Conservation (phyloP, 1,284 basidiomycete genomes). For the Trichosporon asahii region DNA sequence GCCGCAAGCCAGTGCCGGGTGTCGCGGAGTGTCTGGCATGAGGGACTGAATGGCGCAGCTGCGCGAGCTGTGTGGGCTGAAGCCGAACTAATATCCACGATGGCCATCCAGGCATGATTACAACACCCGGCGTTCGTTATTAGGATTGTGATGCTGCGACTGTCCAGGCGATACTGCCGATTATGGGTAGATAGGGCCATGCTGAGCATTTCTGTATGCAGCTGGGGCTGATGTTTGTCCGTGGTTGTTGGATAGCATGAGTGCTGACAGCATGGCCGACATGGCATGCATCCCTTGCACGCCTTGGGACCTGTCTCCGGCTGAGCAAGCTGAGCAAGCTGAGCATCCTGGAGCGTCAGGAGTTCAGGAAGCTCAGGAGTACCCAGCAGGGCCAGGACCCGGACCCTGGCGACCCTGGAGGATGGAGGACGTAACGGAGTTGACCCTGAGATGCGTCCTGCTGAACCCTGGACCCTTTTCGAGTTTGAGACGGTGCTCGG, state of each 20-base stretch:
- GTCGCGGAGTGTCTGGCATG: neutral
- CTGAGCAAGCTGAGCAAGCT: too few relatives aligned
- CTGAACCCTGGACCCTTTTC: neutral
- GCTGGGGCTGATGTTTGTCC: too few relatives aligned
- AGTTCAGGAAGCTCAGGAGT: neutral
- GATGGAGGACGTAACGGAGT: neutral
- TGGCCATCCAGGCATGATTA: neutral
- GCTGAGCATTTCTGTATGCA: too few relatives aligned
- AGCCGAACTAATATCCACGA: neutral
- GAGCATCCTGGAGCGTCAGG: neutral
- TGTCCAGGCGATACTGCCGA: too few relatives aligned
- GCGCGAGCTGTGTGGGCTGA: too few relatives aligned
- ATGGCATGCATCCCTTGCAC: too few relatives aligned
- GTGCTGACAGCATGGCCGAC: too few relatives aligned
- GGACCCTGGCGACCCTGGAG: neutral
- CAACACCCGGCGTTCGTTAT: too few relatives aligned
- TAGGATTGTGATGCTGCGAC: neutral
- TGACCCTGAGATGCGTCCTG: neutral
- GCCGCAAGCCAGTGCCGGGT: neutral
- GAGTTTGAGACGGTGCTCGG: slow-evolving; percentile 6
- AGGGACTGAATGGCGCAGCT: neutral
- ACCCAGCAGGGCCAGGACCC: neutral
- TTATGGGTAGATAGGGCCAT: too few relatives aligned
- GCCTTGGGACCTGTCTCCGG: too few relatives aligned
- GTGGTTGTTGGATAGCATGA: too few relatives aligned